Base-by-base conservation (phyloP, 228 moss, liverwort and hornwort genomes). In the Sphagnum fallax region DNA sequence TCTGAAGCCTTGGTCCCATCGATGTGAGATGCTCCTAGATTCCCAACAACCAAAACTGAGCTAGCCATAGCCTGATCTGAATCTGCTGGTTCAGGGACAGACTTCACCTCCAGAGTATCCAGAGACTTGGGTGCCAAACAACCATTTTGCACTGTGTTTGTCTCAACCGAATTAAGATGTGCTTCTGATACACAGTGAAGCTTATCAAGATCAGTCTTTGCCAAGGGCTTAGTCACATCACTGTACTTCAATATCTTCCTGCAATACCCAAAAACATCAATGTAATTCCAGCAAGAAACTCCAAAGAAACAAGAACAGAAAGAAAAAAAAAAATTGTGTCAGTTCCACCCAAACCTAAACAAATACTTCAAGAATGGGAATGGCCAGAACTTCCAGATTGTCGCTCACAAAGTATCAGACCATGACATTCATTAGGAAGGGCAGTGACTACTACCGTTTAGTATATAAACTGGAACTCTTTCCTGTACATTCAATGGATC, bases 191-290 rank as follows among this genome's bases (percentile, higher is more conserved):
- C 7, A 8, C 1, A 64, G 16, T 9, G 73, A 66, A 16, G 11
- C 65, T 66, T 79, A 71, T 98, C 93, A 62, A 89, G 65, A 83
- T 98, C 98, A 47, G 88, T 94, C 77, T 88, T 86, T 65, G 83
- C 82, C 83, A 98, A 78, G 47, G 94, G 79, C 67, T 82, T 75
- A 12, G 94, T 94, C 9, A 83, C 79, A 84, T 98, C 92, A 67
- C 68, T 72, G 57, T 98, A 98, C 74, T 76, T 86, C 70, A 94
- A 53, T 48, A 90, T 73, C 73, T 89, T 88, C 98, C 97, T 97
- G 83, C 67, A 73, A 59, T 16, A 68, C 49, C 71, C 58, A 10
- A 68, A 14, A 32, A 3, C 32, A 32, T 32, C 32, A 32, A 32
- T 32, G 32, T 32, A 32, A 32, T 32, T 32, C 1, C 32, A 32